Percentiles rank a stretch among this genome's conserved stretches.
phyloP scores from a whole-genome alignment of 2,329 filamentous ascomycete genomes.

The Colletotrichum neosansevieriae region DNA sequence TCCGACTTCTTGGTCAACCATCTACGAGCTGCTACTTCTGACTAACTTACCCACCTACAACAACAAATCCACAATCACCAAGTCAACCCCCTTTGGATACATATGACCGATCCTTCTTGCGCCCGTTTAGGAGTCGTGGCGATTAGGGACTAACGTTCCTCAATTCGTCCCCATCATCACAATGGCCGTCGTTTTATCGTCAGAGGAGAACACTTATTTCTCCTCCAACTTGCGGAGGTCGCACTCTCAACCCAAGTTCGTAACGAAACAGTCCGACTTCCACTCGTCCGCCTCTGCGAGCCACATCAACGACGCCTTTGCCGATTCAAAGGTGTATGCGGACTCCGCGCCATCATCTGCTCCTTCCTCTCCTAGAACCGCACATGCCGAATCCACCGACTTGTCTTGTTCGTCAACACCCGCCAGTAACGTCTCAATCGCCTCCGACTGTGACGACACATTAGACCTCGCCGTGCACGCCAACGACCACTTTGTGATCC shows the following conservation, averaged over 20 bases:
- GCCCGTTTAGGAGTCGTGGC: constrained; percentile 21
- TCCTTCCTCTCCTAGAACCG: constrained; percentile 67
- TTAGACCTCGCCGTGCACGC: constrained; percentile 57
- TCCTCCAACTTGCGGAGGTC: constrained; percentile 67
- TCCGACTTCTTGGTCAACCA: constrained; percentile 32
- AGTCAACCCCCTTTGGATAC: background rate
- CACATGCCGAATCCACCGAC: constrained; percentile 65
- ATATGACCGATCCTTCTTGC: constrained; percentile 32
- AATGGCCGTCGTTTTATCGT: constrained; percentile 69
- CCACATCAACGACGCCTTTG: constrained; percentile 61
- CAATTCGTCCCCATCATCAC: constrained; percentile 37
- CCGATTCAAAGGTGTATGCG: constrained; percentile 55
- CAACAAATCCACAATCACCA: constrained; percentile 10
- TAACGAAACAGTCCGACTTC: constrained; percentile 56
- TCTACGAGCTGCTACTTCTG: constrained; percentile 29
- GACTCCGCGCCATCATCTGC: constrained; percentile 65
- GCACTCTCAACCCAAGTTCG: constrained; percentile 70
- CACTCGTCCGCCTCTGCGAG: constrained; percentile 60
- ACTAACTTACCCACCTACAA: constrained; percentile 9
- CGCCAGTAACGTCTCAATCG: constrained; percentile 72
- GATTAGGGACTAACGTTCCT: constrained; percentile 36
- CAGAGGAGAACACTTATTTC: constrained; percentile 70
- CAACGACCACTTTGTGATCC: constrained; percentile 61
- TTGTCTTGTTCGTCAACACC: constrained; percentile 73
- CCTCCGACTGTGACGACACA: constrained; percentile 66